These are phyloP conservation scores for Nicotiana undulata DNA, from an alignment of 257 asterid species.

Conservation along the genomic window DNA sequence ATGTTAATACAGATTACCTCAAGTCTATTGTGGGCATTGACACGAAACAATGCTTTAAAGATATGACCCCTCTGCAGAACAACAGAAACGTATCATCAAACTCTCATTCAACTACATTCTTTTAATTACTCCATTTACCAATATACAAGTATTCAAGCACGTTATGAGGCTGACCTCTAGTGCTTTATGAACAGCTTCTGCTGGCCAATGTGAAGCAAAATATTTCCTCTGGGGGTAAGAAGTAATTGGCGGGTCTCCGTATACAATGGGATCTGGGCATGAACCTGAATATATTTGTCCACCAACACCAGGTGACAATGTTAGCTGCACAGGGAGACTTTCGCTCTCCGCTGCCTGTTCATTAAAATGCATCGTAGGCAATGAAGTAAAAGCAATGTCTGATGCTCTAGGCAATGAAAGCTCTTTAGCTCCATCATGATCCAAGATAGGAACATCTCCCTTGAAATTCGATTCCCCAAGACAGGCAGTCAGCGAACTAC, in stretches of 20 bases:
- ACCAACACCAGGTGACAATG: conserved; percentile 5
- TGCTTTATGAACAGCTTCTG: conserved; percentile 19
- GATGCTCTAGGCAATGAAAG: conserved; percentile 2
- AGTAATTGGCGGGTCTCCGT: conserved; percentile 1
- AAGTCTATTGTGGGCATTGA: conserved; percentile 70
- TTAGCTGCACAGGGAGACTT: conserved; percentile 17
- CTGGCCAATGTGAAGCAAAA: conserved; percentile 27
- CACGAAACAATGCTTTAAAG: conserved; percentile 64
- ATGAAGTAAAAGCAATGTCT: conserved; percentile 11
- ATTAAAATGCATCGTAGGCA: conserved; percentile 12
- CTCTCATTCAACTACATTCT: neutral
- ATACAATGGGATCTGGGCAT: conserved; percentile 11
- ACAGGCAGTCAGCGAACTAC: conserved; percentile 8
- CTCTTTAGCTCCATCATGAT: conserved; percentile 8
- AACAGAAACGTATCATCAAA: neutral
- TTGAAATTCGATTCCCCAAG: conserved; percentile 4
- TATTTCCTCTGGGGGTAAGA: conserved; percentile 11
- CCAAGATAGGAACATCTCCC: conserved; percentile 7
- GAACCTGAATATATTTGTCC: conserved; percentile 15
- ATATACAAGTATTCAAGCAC: neutral
- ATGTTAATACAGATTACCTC: conserved; percentile 42
- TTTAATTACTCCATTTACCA: neutral
- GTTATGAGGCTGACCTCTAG: conserved; percentile 27
- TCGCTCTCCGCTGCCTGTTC: conserved; percentile 10
- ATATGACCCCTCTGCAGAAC: conserved; percentile 54